Conservation (phyloP, 176 grass and related monocot species). For the Oryza longistaminata region DNA sequence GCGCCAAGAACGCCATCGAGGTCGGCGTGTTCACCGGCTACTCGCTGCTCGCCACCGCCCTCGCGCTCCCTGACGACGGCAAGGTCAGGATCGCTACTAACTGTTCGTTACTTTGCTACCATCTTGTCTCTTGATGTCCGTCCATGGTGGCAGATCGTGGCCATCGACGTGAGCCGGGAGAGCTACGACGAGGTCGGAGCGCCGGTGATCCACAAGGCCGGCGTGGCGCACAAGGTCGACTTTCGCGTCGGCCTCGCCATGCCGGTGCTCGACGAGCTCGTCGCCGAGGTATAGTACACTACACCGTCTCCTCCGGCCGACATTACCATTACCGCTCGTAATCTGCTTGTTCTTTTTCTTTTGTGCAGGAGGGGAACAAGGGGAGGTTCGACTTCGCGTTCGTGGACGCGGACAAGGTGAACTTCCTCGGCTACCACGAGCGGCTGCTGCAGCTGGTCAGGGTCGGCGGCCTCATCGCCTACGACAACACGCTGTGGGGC, state of each 20-base stretch:
- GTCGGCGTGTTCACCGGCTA: conserved; percentile 79
- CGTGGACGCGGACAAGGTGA: conserved; percentile 71
- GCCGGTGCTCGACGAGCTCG: conserved; percentile 43
- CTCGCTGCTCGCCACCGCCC: conserved; percentile 69
- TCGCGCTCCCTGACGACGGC: conserved; percentile 58
- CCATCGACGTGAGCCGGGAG: conserved; percentile 60
- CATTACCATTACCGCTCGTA: too few relatives aligned
- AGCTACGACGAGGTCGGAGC: conserved; percentile 55
- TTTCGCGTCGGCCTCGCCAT: conserved; percentile 56
- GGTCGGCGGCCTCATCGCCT: conserved; percentile 59
- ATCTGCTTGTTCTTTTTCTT: background rate
- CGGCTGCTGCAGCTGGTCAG: conserved; percentile 54
- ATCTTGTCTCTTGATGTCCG: background rate
- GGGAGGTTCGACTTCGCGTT: conserved; percentile 67
- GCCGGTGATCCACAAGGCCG: conserved; percentile 70
- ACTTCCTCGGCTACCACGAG: conserved; percentile 65
- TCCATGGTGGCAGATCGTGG: conserved; percentile 42
- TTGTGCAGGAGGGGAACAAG: conserved; percentile 43
- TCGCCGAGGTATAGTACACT: conserved; percentile 45
- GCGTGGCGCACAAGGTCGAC: conserved; percentile 71
- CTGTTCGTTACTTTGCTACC: background rate
- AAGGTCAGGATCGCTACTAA: conserved; percentile 31
- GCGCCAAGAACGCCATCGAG: conserved; percentile 65
- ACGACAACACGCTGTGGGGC: conserved; percentile 63
- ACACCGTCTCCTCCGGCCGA: too few relatives aligned